Percentiles rank a stretch among this genome's conserved stretches.
phyloP scores from a whole-genome alignment of 1,139 yeast genomes.

The Suhomyces guaymorum region DNA sequence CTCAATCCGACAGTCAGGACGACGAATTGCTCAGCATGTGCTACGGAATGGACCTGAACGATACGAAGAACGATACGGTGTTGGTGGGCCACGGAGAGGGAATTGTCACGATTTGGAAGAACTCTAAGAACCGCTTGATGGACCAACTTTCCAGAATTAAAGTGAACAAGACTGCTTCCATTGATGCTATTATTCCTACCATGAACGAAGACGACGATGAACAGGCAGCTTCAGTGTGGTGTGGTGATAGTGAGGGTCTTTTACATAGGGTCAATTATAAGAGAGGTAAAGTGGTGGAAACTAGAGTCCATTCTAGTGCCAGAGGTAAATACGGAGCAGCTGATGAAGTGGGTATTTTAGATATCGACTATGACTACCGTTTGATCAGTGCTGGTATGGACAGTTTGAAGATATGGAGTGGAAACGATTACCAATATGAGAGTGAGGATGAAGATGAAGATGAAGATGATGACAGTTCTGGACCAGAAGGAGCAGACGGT shows the following conservation, averaged over 20 bases:
- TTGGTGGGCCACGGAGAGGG: conserved; percentile 89
- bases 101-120: conserved; percentile 87
- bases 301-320: conserved; percentile 60
- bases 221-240: conserved; percentile 62
- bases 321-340: conserved; percentile 43
- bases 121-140: conserved; percentile 59
- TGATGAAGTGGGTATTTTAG: conserved; percentile 72
- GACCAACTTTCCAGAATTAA: conserved; percentile 85
- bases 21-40: conserved; percentile 83
- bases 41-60: conserved; percentile 51
- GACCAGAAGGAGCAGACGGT: conserved; percentile 1
- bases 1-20: conserved; percentile 84
- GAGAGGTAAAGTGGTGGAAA: conserved; percentile 63
- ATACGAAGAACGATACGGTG: conserved; percentile 59
- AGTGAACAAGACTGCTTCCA: conserved; percentile 68
- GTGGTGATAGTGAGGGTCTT: conserved; percentile 85
- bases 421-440: conserved; percentile 16
- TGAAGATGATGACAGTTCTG: conserved; percentile 7
- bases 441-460: conserved; percentile 17
- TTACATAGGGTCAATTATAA: conserved; percentile 68
- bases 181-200: conserved; percentile 76
- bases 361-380: conserved; percentile 77
- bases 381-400: conserved; percentile 85
- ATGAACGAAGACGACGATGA: conserved; percentile 64
- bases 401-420: conserved; percentile 70